Evolutionary conservation across 1,284 basidiomycete genomes (phyloP).

Genomic region (Ceratobasidium papillatum): DNA sequence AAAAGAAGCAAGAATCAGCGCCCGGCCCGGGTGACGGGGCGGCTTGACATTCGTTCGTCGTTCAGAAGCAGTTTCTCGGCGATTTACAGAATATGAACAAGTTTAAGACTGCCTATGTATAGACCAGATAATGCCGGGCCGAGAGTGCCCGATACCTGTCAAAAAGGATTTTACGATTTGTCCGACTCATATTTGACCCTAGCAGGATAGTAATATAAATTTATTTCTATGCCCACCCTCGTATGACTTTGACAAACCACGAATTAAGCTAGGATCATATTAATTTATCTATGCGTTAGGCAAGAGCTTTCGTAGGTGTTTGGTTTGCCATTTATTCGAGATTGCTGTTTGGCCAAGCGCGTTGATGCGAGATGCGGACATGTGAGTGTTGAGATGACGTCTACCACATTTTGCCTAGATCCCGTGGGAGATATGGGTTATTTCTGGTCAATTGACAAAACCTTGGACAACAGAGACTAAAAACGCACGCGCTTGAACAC

Average conservation of each 20-base stretch:
- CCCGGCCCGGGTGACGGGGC: background rate
- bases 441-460: background rate
- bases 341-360: slow-evolving; percentile 69
- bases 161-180: too few species aligned
- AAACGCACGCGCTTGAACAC: slow-evolving; percentile 77
- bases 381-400: slow-evolving; percentile 74
- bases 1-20: slow-evolving; percentile 4
- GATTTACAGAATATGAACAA: too few species aligned
- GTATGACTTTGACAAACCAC: background rate
- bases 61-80: too few species aligned
- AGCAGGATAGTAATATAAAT: background rate
- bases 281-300: background rate
- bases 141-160: too few species aligned
- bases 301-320: slow-evolving; percentile 29
- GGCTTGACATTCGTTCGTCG: too few species aligned
- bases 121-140: too few species aligned
- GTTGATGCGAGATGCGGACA: slow-evolving; percentile 71
- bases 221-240: background rate
- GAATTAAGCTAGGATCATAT: background rate
- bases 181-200: too few species aligned
- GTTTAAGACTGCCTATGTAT: too few species aligned
- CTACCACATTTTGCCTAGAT: slow-evolving; percentile 72
- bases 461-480: slow-evolving; percentile 18
- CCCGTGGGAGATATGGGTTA: slow-evolving; percentile 37
- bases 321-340: slow-evolving; percentile 53